Percentiles rank a stretch among this genome's conserved stretches.
These are phyloP conservation scores for Castanea mollissima DNA, from an alignment of 306 rosid species.

Conservation along the genomic window DNA sequence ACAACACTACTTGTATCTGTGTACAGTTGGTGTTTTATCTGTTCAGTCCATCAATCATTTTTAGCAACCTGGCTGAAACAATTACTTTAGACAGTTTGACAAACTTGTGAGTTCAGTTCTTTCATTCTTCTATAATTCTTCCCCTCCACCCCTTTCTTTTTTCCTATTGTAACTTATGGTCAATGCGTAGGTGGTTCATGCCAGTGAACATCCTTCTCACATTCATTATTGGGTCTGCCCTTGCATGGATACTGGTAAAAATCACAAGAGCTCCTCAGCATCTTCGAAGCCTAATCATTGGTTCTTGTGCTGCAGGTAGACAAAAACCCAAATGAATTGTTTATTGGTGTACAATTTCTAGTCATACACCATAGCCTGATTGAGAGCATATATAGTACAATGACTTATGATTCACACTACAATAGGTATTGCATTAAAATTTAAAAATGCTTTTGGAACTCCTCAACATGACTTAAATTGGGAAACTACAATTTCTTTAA, in stretches of 20 bases:
- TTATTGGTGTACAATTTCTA: neutral
- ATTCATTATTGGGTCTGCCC: slow-evolving; percentile 37
- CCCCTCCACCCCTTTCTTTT: neutral
- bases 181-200: slow-evolving; percentile 49
- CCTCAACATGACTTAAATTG: too few species aligned
- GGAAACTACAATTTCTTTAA: too few species aligned
- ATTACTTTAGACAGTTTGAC: neutral
- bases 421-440: too few species aligned
- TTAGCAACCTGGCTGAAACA: slow-evolving; percentile 1
- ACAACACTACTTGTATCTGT: neutral
- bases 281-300: slow-evolving; percentile 45
- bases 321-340: neutral
- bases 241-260: slow-evolving; percentile 42
- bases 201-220: slow-evolving; percentile 43
- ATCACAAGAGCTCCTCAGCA: slow-evolving; percentile 40
- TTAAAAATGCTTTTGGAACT: too few species aligned
- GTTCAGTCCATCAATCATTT: neutral
- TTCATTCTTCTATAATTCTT: neutral
- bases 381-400: too few species aligned
- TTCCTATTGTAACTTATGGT: neutral
- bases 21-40: neutral
- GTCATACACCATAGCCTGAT: neutral
- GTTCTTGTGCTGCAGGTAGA: slow-evolving; percentile 44
- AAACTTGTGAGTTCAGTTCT: neutral
- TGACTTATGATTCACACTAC: too few species aligned